phyloP scores from a whole-genome alignment of 768 basidiomycete species.

The Tubosaeta sp. region DNA sequence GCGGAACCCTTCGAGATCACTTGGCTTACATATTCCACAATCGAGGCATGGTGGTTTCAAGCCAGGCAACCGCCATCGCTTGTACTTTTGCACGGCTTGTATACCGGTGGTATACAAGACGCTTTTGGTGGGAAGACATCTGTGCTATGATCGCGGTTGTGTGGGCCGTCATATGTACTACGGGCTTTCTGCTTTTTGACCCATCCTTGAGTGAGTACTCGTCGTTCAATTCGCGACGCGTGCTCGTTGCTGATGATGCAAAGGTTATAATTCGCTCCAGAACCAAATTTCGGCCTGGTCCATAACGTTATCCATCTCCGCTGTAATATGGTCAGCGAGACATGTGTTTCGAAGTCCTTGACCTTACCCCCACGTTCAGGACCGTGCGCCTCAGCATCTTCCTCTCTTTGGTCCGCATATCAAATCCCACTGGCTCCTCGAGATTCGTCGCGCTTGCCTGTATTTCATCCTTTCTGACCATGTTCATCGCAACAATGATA shows the following conservation, averaged over 20 bases:
- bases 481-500: not conserved
- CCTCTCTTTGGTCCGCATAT: conserved; percentile 8
- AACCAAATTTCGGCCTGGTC: not conserved
- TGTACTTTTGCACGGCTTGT: conserved; percentile 1
- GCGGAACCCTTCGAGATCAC: not conserved
- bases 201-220: not conserved
- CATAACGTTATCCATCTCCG: not conserved
- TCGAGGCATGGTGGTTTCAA: not conserved
- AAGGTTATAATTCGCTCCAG: not conserved
- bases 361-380: not conserved
- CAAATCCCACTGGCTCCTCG: not conserved
- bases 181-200: not conserved
- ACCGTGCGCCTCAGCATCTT: conserved; percentile 7
- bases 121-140: conserved; percentile 12
- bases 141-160: conserved; percentile 3
- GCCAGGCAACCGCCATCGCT: not conserved
- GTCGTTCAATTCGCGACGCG: not conserved
- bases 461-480: not conserved
- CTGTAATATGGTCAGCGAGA: conserved; percentile 3
- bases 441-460: conserved; percentile 1
- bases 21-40: not conserved
- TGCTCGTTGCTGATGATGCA: not conserved
- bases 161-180: not conserved
- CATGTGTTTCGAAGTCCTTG: not conserved
- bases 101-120: conserved; percentile 4